Evolutionary conservation across 495 filamentous ascomycete species (phyloP).

Genomic region (Neurospora discreta): DNA sequence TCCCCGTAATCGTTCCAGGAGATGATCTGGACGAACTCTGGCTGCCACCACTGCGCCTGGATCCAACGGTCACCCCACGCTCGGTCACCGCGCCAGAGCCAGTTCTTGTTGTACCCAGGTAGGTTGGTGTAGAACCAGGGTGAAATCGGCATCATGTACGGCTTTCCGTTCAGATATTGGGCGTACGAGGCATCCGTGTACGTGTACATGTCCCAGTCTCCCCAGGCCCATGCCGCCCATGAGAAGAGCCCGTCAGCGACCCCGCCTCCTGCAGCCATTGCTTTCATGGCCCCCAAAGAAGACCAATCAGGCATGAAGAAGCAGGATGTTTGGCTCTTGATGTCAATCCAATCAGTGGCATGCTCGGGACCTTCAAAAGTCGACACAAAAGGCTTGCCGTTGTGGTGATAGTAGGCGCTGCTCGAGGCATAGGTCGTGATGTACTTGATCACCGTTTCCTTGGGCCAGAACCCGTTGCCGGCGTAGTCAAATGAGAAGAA

Average conservation of each 20-base stretch:
- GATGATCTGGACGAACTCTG: conserved; percentile 48
- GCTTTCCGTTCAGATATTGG: background rate
- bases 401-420: conserved; percentile 32
- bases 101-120: conserved; percentile 55
- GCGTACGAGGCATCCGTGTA: background rate
- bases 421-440: conserved; percentile 22
- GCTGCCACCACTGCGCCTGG: conserved; percentile 45
- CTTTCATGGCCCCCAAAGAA: conserved; percentile 30
- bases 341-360: conserved; percentile 39
- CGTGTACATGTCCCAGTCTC: no score
- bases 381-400: conserved; percentile 42
- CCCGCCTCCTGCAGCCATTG: background rate
- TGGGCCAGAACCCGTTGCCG: conserved; percentile 1
- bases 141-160: conserved; percentile 57
- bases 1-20: conserved; percentile 60
- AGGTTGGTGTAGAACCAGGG: conserved; percentile 61
- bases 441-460: background rate
- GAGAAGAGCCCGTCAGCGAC: conserved; percentile 9
- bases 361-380: conserved; percentile 49
- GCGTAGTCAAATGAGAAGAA: conserved; percentile 10
- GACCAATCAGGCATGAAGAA: conserved; percentile 53
- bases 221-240: conserved; percentile 9
- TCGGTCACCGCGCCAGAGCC: conserved; percentile 54
- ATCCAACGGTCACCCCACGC: conserved; percentile 62
- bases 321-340: conserved; percentile 32